phyloP scores from a whole-genome alignment of 2,329 filamentous ascomycete species.

The Dactylellina sp. region DNA sequence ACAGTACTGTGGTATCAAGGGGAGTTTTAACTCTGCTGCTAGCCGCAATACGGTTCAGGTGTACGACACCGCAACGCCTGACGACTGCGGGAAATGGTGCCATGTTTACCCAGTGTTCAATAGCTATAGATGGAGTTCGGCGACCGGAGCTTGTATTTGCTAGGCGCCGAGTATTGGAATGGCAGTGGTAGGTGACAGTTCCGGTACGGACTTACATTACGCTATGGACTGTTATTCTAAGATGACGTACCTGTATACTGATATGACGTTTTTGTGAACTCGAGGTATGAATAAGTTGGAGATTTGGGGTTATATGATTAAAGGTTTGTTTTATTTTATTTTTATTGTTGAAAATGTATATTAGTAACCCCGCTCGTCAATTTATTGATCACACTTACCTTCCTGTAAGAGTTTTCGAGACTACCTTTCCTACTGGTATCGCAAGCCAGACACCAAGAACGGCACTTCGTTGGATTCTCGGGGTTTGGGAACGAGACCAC shows the following conservation, averaged over 20 bases:
- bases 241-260: constrained; percentile 40
- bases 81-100: constrained; percentile 43
- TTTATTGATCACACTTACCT: background rate
- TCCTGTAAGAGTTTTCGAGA: background rate
- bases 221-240: constrained; percentile 40
- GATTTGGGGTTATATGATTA: too few relatives aligned
- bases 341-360: too few relatives aligned
- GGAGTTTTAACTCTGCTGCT: constrained; percentile 19
- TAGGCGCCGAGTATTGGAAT: constrained; percentile 22
- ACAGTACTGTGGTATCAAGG: constrained; percentile 30
- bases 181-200: constrained; percentile 12
- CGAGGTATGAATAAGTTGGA: background rate
- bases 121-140: constrained; percentile 31
- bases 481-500: too few relatives aligned
- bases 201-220: constrained; percentile 23
- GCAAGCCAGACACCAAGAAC: too few relatives aligned
- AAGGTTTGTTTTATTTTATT: too few relatives aligned
- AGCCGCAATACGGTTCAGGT: constrained; percentile 24
- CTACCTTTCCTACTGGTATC: too few relatives aligned
- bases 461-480: too few relatives aligned
- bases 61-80: constrained; percentile 11
- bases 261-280: constrained; percentile 29
- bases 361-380: too few relatives aligned
- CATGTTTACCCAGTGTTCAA: constrained; percentile 38
- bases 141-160: constrained; percentile 18